A percentile compares a stretch with the other conserved stretches of the same genome.
These are phyloP conservation scores for Drechslerella stenobrocha DNA, from an alignment of 2,329 filamentous ascomycete species.

Conservation along the genomic window DNA sequence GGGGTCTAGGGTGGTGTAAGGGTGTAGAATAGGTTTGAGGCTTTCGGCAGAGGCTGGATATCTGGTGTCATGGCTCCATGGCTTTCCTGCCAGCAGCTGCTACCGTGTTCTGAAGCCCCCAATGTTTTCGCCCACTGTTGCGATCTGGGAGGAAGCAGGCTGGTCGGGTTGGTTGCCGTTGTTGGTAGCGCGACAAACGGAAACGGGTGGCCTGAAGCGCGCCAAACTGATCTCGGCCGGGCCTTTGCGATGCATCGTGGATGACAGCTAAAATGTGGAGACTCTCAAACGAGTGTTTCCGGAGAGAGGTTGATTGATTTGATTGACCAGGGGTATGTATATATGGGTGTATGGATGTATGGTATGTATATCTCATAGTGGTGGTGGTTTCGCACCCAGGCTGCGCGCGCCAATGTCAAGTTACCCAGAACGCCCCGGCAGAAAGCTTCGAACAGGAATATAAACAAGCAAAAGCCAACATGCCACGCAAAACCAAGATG, in stretches of 20 bases:
- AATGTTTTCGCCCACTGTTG: no score
- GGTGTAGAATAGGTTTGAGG: conserved; percentile 3
- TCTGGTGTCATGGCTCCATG: conserved; percentile 45
- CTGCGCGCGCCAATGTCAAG: background rate
- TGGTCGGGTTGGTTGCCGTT: background rate
- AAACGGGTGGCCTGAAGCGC: conserved; percentile 7
- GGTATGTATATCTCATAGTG: background rate
- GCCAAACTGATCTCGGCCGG: background rate
- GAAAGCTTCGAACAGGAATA: background rate
- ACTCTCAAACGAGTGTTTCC: background rate
- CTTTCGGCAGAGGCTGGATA: conserved; percentile 8
- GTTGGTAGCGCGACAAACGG: conserved; percentile 14
- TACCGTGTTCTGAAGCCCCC: conserved; percentile 4
- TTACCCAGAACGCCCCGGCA: background rate
- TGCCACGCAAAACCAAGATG: background rate
- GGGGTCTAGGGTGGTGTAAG: conserved; percentile 7
- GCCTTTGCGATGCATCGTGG: background rate
- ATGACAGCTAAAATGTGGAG: no score
- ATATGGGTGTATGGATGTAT: no score
- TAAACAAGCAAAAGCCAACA: background rate
- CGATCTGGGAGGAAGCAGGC: background rate
- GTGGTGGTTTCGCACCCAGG: background rate
- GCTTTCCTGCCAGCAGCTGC: conserved; percentile 15
- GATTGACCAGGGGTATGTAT: conserved; percentile 7
- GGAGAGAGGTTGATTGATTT: background rate